Base-by-base conservation (phyloP, 192 early-diverging fungal genomes). In the Allomyces arbusculus region DNA sequence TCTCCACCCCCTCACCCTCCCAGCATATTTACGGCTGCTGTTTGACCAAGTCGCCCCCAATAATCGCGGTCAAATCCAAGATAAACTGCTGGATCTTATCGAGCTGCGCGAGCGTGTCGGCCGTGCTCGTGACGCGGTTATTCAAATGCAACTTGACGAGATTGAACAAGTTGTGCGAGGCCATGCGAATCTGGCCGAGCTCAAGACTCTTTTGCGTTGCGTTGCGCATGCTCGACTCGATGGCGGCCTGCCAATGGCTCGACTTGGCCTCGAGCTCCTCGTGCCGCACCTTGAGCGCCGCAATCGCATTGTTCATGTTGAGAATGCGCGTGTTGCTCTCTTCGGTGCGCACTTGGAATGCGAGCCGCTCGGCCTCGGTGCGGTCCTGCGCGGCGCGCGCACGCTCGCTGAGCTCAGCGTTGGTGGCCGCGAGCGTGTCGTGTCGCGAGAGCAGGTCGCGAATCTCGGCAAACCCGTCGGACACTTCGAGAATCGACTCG, bases 41-140 rank as follows among this genome's bases (percentile, higher is more conserved):
- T 8, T 64, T 28, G 26, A 28, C 26, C 26, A 28, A 28, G 26
- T 28, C 26, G 1, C 26, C 26, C 26, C 26, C 26, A 44, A 65
- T 33, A 26, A 74, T 71, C 12, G 24, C 62, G 19, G 28, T 69
- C 62, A 74, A 26, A 40, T 74, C 75, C 6, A 71, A 44, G 23
- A 82, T 77, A 68, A 82, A 82, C 70, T 84, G 81, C 44, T 78
- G 77, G 28, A 84, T 83, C 68, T 83, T 83, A 61, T 84, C 82
- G 61, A 84, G 70, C 67, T 82, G 80, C 9, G 67, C 62, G 7
- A 76, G 65, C 4, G 80, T 84, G 63, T 79, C 81, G 19, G 45
- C 40, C 4, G 79, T 70, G 20, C 44, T 69, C 25, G 69, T 64
- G 7, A 81, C 61, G 62, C 82, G 75, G 69, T 77, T 80, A 68